phyloP scores from a whole-genome alignment of 2,329 filamentous ascomycete species.

The Beauveria sp. region DNA sequence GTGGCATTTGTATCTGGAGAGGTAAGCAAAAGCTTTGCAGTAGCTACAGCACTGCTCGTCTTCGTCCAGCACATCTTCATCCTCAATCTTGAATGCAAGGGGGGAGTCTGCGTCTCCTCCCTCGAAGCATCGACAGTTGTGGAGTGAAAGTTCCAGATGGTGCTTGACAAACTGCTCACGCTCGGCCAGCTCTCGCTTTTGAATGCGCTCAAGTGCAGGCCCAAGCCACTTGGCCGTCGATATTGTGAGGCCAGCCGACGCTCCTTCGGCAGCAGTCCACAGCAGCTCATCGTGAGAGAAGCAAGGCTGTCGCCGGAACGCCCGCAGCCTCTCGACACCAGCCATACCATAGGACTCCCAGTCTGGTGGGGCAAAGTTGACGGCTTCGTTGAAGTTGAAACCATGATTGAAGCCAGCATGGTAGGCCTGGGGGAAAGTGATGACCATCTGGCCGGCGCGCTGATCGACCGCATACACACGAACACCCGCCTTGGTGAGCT shows the following conservation, averaged over 20 bases:
- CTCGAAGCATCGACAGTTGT: constrained; percentile 41
- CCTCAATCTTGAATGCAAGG: constrained; percentile 56
- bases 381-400: constrained; percentile 98
- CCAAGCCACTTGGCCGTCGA: constrained; percentile 92
- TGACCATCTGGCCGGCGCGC: constrained; percentile 87
- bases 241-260: constrained; percentile 62
- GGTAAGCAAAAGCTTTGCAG: constrained; percentile 87
- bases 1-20: constrained; percentile 82
- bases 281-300: constrained; percentile 96
- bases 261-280: constrained; percentile 77
- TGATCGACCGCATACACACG: constrained; percentile 94
- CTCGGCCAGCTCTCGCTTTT: constrained; percentile 61
- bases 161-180: constrained; percentile 61
- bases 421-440: constrained; percentile 95
- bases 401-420: constrained; percentile 98
- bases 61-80: constrained; percentile 76
- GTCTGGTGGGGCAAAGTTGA: constrained; percentile 91
- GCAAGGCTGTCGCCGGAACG: constrained; percentile 85
- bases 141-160: constrained; percentile 48
- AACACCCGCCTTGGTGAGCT: constrained; percentile 86
- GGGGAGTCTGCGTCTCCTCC: constrained; percentile 46
- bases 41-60: constrained; percentile 89
- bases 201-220: constrained; percentile 74
- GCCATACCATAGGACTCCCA: constrained; percentile 90
- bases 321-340: constrained; percentile 77